Base-by-base conservation (phyloP, 1,284 basidiomycete species). In the Ceratobasidium sp. region DNA sequence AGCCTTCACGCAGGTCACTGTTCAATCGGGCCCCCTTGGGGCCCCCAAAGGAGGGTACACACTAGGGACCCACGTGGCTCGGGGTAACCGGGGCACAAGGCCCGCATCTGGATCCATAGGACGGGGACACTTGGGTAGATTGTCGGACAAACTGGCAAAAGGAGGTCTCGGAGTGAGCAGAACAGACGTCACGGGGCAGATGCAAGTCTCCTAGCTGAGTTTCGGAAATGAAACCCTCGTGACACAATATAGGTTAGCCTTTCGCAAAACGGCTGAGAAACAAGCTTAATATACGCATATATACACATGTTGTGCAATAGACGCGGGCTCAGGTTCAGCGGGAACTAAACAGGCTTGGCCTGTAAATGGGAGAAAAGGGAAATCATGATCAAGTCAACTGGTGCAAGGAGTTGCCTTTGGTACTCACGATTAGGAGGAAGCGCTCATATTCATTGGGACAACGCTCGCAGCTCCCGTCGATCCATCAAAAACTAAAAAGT, bases 401-500 rank as follows among this genome's bases (percentile, higher is more conserved):
- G 32, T 44, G n/a, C 69, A 13, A 25, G 52, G 22, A 34, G 37
- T 6, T 29, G 25, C 37, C 46, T 51, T 71, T 43, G 37, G n/a
- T n/a, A 51, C 69, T 61, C 40, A 71, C 69, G 40, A 29, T 37
- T 71, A 71, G 40, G 69, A 71, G 8, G 19, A n/a, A 15, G 69
- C 37, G 57, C 32, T 61, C 54, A 71, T 71, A 19, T 71, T 59
- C 69, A 71, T 71, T 46, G 69, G 69, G 11, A 71, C 69, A 19
- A 92, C 91, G 13, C 91, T 92, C 6, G 90, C 93, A 22, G 89
- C 89, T 68, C 92, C 93, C 25, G 91, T 92, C 80, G 87, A 90
- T 40, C 95, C 95, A 82, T 97, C 92, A 79, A 97, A 95, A n/a
- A 91, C 88, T 80, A 97, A 92, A 81, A 98, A 92, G 83, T 99